Evolutionary conservation across 2,329 filamentous ascomycete genomes (phyloP).

Genomic region (Neurospora crassa): DNA sequence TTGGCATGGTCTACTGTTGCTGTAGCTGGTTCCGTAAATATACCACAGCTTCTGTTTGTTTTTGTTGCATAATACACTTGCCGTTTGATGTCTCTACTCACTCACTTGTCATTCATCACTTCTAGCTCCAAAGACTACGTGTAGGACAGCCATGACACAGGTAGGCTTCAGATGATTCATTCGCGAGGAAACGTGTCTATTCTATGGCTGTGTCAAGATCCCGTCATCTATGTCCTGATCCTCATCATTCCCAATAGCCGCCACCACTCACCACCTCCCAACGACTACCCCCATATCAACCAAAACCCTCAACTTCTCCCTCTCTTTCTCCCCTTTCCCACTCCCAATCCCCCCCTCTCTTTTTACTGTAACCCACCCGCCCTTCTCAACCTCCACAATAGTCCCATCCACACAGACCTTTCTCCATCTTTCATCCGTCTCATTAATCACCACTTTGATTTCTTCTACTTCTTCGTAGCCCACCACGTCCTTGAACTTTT

Average conservation of each 20-base stretch:
- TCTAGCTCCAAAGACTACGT: neutral
- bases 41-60: neutral
- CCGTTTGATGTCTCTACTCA: neutral
- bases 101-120: neutral
- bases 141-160: neutral
- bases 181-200: neutral
- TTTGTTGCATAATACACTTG: neutral
- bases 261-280: neutral
- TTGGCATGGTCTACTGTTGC: neutral
- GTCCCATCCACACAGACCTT: constrained; percentile 88
- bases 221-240: neutral
- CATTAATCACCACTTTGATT: constrained; percentile 55
- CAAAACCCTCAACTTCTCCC: constrained; percentile 33
- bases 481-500: constrained; percentile 45
- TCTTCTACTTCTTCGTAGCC: constrained; percentile 62
- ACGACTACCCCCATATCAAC: constrained; percentile 23
- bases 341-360: constrained; percentile 26
- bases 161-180: neutral
- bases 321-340: constrained; percentile 1
- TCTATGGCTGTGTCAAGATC: neutral
- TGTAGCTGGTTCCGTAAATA: neutral
- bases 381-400: constrained; percentile 63
- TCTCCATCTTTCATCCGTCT: constrained; percentile 66
- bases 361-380: constrained; percentile 57
- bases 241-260: neutral